Conservation (phyloP, 2,329 filamentous ascomycete genomes). For the Samsoniella hepiali region DNA sequence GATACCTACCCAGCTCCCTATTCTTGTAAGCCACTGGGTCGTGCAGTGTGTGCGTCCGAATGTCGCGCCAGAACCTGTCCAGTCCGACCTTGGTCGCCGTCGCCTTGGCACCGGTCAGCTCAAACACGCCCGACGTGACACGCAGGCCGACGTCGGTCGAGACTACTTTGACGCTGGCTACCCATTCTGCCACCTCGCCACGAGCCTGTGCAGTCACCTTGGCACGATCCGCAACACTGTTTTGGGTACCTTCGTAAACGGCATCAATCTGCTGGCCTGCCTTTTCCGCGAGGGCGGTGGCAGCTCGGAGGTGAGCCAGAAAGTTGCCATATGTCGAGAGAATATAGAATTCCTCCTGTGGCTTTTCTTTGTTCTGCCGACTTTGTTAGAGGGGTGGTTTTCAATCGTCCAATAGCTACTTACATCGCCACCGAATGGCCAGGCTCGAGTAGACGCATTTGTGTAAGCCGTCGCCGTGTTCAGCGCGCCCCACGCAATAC, state of each 20-base stretch:
- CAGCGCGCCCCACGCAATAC: slow-evolving; percentile 58
- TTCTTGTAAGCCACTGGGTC: slow-evolving; percentile 68
- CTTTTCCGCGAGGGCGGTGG: slow-evolving; percentile 55
- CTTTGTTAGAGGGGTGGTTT: slow-evolving; percentile 2
- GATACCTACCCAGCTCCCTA: slow-evolving; percentile 56
- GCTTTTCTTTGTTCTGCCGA: slow-evolving; percentile 49
- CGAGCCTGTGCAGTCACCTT: slow-evolving; percentile 49
- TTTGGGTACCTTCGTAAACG: slow-evolving; percentile 40
- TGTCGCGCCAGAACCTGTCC: slow-evolving; percentile 64
- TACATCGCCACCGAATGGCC: slow-evolving; percentile 62
- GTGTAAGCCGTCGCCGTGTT: slow-evolving; percentile 56
- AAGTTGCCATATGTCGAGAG: slow-evolving; percentile 63
- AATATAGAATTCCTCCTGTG: slow-evolving; percentile 63
- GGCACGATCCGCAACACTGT: slow-evolving; percentile 36
- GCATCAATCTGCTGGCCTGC: slow-evolving; percentile 48
- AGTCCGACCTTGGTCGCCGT: slow-evolving; percentile 57
- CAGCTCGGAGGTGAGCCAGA: slow-evolving; percentile 58
- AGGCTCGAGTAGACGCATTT: slow-evolving; percentile 52
- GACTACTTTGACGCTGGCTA: slow-evolving; percentile 61
- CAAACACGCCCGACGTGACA: slow-evolving; percentile 61
- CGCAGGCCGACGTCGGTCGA: slow-evolving; percentile 57
- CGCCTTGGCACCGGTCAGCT: slow-evolving; percentile 58
- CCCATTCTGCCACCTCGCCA: slow-evolving; percentile 60
- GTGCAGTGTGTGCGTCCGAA: slow-evolving; percentile 64
- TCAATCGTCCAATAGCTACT: slow-evolving; percentile 13